These are phyloP conservation scores for Fusarium cicatricum DNA, from an alignment of 2,329 filamentous ascomycete species.

Conservation along the genomic window DNA sequence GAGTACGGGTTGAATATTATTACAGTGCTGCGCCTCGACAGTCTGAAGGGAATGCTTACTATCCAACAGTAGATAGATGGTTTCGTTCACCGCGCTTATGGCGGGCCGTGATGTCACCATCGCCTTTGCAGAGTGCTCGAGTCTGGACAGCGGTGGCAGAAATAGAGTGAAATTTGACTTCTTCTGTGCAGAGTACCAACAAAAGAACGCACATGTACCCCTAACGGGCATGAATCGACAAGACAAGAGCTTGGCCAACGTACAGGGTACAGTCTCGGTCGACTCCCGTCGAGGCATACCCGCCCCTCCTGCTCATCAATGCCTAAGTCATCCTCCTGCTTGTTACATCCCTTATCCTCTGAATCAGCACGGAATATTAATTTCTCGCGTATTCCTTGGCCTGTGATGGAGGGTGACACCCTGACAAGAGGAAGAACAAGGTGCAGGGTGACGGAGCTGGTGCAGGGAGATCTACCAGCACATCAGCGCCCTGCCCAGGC, in stretches of 20 bases:
- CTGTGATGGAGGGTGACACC: conserved; percentile 25
- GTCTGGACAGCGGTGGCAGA: conserved; percentile 11
- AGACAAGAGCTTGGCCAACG: conserved; percentile 7
- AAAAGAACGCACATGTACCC: conserved; percentile 5
- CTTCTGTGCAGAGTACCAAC: neutral
- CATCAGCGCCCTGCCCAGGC: neutral
- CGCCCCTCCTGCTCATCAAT: conserved; percentile 21
- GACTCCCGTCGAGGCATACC: conserved; percentile 26
- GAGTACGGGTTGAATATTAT: conserved; percentile 10
- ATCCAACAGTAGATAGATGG: neutral
- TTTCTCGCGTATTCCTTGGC: conserved; percentile 27
- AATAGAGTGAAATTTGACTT: neutral
- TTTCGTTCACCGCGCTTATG: conserved; percentile 2
- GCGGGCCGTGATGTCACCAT: conserved; percentile 21
- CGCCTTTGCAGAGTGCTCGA: conserved; percentile 24
- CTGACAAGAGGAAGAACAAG: neutral
- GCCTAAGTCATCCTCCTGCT: conserved; percentile 1
- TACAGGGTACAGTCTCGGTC: conserved; percentile 29
- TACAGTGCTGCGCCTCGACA: conserved; percentile 12
- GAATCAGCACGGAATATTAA: conserved; percentile 22
- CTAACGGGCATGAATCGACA: neutral
- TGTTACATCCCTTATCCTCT: conserved; percentile 5
- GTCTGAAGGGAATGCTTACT: neutral
- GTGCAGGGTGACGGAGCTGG: conserved; percentile 15
- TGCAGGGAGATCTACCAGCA: conserved; percentile 20